Conservation (phyloP, 805 yeast species). For the Priceomyces castillae region DNA sequence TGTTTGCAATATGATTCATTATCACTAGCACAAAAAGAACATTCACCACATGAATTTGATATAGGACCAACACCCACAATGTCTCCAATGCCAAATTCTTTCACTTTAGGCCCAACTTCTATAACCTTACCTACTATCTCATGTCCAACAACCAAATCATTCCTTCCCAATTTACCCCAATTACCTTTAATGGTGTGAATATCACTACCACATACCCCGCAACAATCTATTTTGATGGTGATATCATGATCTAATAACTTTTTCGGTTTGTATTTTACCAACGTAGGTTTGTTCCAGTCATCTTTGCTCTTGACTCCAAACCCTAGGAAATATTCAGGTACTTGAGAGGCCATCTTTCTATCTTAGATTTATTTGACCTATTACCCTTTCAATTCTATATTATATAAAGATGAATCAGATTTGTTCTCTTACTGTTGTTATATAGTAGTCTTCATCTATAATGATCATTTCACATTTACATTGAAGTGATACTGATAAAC, state of each 20-base stretch:
- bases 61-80: slow-evolving; percentile 82
- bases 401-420: too few species aligned
- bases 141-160: slow-evolving; percentile 55
- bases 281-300: slow-evolving; percentile 34
- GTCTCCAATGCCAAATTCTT: slow-evolving; percentile 58
- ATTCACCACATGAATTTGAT: slow-evolving; percentile 57
- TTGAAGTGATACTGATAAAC: too few species aligned
- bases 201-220: slow-evolving; percentile 67
- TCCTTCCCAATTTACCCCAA: slow-evolving; percentile 43
- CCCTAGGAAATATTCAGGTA: slow-evolving; percentile 22
- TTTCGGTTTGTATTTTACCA: slow-evolving; percentile 28
- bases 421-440: too few species aligned
- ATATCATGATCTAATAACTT: slow-evolving; percentile 39
- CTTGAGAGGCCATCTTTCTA: neutral
- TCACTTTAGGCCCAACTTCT: slow-evolving; percentile 57
- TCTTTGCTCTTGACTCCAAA: slow-evolving; percentile 29
- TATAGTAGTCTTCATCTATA: too few species aligned
- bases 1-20: slow-evolving; percentile 51
- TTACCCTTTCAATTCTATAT: too few species aligned
- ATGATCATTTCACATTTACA: too few species aligned
- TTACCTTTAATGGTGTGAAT: slow-evolving; percentile 53
- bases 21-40: slow-evolving; percentile 48
- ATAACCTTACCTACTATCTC: slow-evolving; percentile 63
- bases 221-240: slow-evolving; percentile 56
- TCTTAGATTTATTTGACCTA: too few species aligned